These are phyloP conservation scores for Termitomyces sp. DNA, from an alignment of 768 basidiomycete genomes.

Conservation along the genomic window DNA sequence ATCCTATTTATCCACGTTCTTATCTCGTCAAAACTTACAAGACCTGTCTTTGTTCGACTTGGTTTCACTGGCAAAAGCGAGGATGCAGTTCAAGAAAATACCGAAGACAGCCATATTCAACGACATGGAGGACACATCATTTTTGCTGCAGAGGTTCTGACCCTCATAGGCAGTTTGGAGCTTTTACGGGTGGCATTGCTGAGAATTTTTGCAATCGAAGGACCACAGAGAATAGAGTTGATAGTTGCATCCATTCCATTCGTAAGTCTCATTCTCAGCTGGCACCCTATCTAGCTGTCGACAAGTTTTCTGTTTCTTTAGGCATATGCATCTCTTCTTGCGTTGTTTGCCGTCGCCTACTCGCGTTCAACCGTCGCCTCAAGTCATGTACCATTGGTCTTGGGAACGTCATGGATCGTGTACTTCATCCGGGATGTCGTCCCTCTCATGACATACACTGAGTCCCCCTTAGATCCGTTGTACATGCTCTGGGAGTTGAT, in stretches of 20 bases:
- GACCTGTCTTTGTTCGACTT: constrained; percentile 2
- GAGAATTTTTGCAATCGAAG: constrained; percentile 1
- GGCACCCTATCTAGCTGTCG: background rate
- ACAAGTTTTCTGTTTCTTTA: background rate
- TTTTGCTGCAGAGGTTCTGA: constrained; percentile 6
- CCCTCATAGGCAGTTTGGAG: constrained; percentile 10
- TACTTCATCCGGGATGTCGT: constrained; percentile 56
- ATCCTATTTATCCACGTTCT: constrained; percentile 3
- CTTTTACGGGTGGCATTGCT: constrained; percentile 11
- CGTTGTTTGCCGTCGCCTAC: constrained; percentile 6
- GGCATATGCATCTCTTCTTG: constrained; percentile 11
- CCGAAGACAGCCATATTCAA: constrained; percentile 1
- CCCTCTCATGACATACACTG: constrained; percentile 51
- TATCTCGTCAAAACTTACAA: constrained; percentile 1
- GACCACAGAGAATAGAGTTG: background rate
- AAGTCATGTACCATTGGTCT: constrained; percentile 3
- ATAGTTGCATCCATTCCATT: constrained; percentile 5
- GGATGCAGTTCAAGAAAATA: background rate
- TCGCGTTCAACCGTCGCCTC: constrained; percentile 6
- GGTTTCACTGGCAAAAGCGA: background rate
- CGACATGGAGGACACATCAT: constrained; percentile 13
- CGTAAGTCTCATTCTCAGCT: background rate
- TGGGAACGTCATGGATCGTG: constrained; percentile 22
- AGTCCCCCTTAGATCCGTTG: constrained; percentile 38
- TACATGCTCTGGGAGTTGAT: constrained; percentile 54